Base-by-base conservation (phyloP, 805 yeast species). In the Metschnikowia bowlesiae region DNA sequence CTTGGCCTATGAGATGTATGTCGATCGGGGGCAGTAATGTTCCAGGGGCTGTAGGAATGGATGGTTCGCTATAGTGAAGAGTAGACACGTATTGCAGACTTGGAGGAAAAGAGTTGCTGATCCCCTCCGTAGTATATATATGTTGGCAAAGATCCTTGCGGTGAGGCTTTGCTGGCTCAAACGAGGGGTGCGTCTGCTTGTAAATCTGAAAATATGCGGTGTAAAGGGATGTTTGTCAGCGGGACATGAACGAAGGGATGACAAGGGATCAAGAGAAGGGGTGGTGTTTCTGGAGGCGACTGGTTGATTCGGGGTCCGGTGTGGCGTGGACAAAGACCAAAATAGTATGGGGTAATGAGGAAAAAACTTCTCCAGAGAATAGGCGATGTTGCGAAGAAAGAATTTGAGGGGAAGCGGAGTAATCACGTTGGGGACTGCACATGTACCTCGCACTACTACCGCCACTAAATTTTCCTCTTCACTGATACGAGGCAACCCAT, bases 321-420 rank as follows among this genome's bases (percentile, higher is more conserved):
- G 31, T 26, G 26, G 46, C 40, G 46, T 44, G 34, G 40, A 26
- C 46, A 36, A 35, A 13, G 43, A 35, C 39, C 46, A 38, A 42
- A 43, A 54, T 47, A 55, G 50, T 54, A 55, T 55, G 58, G 57
- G 59, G 59, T 54, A 54, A 53, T 50, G 54, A 50, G 46, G 49
- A 46, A 49, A 49, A 55, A 52, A 22, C 50, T 54, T 54, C 59
- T 54, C 59, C 57, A 55, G 53, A 44, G 37, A 39, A 46, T 44
- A 38, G 55, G 51, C 53, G 55, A 40, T 49, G 51, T 53, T 48
- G 53, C 55, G 51, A 52, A 35, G 46, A 33, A 50, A 47, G 48
- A 43, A 48, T 42, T 49, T 53, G 59, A 54, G 59, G 58, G 54
- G 55, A 55, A 54, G 57, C 51, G 58, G 59, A 54, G 58, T 52